Base-by-base conservation (phyloP, 805 yeast species). In the Isabelozyma heimii region DNA sequence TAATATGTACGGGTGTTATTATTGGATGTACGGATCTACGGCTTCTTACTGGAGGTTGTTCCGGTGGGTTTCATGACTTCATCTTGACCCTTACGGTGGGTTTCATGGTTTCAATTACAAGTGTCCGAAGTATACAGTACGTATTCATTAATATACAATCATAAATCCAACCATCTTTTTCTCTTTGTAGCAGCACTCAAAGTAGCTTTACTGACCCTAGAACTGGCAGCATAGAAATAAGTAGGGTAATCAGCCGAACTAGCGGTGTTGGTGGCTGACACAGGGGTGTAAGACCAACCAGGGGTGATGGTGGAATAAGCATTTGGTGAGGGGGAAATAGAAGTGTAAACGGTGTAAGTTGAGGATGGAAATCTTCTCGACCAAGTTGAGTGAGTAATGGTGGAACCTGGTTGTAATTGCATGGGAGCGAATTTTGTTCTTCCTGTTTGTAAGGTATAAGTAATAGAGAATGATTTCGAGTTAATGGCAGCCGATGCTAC, bases 351-450 rank as follows among this genome's bases (percentile, higher is more conserved):
- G 0, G 88, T 79, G 47, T 80, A 87, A 0, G 87, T 73, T 47
- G 89, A 81, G 0, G 96, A 80, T 14, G 92, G 83, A 63, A 68
- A 84, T 54, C 82, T 74, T 56, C 84, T 77, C 9, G 85, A 63
- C 85, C 91, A 86, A 3, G 84, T 67, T 8, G 85, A 76, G 37
- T 74, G 80, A 0, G 96, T 87, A 24, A 90, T 80, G 8, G 69
- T 70, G 1, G 87, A 60, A 3, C 85, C 88, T 5, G 99, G 97
- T 68, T 90, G 97, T 50, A 75, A 64, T 70, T 91, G 97, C 97
- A 91, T 89, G 46, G 97, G 97, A 1, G 98, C 97, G 66, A 70
- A 89, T 58, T 91, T 80, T 8, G 88, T 81, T 16, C 57, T 66
- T 28, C 97, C 97, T 0, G 94, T 85, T 70, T 92, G 98, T 57